Conservation (phyloP, 1,284 basidiomycete genomes). For the Ganoderma leucocontextum region DNA sequence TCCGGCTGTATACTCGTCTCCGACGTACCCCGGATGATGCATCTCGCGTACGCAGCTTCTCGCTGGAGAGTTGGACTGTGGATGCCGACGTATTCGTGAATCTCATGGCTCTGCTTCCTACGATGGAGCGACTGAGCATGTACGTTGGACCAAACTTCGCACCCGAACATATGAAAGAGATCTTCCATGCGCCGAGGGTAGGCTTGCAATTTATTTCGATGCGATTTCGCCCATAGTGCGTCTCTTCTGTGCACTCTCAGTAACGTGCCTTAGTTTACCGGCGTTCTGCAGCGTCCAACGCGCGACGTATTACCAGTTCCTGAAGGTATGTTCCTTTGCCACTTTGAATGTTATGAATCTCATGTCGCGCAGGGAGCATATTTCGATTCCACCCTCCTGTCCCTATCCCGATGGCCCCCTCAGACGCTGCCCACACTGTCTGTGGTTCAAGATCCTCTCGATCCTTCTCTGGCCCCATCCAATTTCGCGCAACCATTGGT, state of each 20-base stretch:
- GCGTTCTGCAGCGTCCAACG: slow-evolving; percentile 59
- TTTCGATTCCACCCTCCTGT: slow-evolving; percentile 66
- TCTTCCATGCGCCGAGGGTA: slow-evolving; percentile 54
- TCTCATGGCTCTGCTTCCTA: slow-evolving; percentile 57
- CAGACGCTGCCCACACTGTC: slow-evolving; percentile 56
- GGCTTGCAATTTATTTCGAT: slow-evolving; percentile 56
- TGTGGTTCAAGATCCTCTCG: slow-evolving; percentile 71
- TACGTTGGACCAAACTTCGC: slow-evolving; percentile 69
- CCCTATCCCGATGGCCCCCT: slow-evolving; percentile 65
- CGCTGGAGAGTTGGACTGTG: slow-evolving; percentile 62
- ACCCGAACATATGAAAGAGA: slow-evolving; percentile 71
- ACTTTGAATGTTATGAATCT: slow-evolving; percentile 6
- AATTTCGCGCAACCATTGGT: slow-evolving; percentile 78
- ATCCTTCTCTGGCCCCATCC: slow-evolving; percentile 43
- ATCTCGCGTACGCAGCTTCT: slow-evolving; percentile 54
- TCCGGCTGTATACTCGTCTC: slow-evolving; percentile 59
- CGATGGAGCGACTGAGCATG: slow-evolving; percentile 56
- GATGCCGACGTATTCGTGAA: slow-evolving; percentile 72
- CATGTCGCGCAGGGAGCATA: slow-evolving; percentile 61
- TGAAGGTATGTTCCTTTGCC: slow-evolving; percentile 51
- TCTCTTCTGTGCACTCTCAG: slow-evolving; percentile 4
- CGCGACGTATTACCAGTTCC: slow-evolving; percentile 75
- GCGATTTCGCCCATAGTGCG: slow-evolving; percentile 74
- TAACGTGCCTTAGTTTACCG: not conserved
- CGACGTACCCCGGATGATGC: slow-evolving; percentile 44